These are phyloP conservation scores for Cenchrus fungigraminus DNA, from an alignment of 176 grass and related monocot genomes.

Conservation along the genomic window DNA sequence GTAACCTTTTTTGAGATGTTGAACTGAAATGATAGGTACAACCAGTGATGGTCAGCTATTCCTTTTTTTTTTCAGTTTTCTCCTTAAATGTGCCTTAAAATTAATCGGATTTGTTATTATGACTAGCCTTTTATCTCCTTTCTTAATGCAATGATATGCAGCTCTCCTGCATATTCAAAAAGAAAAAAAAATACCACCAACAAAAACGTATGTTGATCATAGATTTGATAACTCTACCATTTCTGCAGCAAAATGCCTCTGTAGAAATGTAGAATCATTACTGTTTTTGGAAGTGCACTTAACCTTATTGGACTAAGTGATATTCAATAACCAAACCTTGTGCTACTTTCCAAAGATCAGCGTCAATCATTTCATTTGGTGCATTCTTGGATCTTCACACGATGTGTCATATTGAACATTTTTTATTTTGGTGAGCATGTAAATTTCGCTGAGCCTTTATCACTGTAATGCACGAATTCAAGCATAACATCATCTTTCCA, in stretches of 20 bases:
- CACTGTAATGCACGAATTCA: background rate
- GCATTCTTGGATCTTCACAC: slow-evolving; percentile 17
- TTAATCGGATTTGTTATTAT: background rate
- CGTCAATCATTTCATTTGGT: background rate
- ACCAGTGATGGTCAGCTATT: background rate
- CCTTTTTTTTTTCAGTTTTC: background rate
- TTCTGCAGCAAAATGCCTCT: background rate
- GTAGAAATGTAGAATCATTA: background rate
- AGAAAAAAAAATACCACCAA: no score
- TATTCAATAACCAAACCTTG: background rate
- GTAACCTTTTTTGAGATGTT: background rate
- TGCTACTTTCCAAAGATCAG: background rate
- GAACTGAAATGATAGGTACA: background rate
- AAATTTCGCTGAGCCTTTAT: background rate
- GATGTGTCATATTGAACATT: background rate
- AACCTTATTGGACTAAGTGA: background rate
- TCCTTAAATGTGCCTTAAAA: background rate
- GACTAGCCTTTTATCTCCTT: no score
- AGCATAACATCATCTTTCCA: background rate
- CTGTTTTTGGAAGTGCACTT: background rate
- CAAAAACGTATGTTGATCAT: background rate
- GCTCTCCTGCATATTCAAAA: no score
- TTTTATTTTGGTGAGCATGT: background rate
- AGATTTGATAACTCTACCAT: background rate
- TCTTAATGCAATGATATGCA: no score